Conservation (phyloP, 495 filamentous ascomycete genomes). For the Hypomontagnella monticulosa region DNA sequence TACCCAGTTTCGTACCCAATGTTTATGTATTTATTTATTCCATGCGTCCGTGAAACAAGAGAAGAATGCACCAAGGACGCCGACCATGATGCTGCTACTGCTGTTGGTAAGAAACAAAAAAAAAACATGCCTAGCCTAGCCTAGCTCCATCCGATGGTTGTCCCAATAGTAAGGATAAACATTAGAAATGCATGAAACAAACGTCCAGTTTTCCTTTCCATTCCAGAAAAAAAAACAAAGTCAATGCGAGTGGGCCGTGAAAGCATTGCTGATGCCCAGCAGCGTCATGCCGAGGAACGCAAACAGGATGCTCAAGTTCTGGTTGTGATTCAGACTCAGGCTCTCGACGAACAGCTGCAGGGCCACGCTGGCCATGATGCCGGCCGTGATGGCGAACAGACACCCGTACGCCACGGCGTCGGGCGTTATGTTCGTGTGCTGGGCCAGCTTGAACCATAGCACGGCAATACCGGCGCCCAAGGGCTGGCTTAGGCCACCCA, state of each 20-base stretch:
- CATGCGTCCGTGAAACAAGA: neutral
- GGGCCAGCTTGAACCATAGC: conserved; percentile 76
- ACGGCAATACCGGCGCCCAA: conserved; percentile 85
- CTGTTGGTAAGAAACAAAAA: no score
- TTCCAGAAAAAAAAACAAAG: no score
- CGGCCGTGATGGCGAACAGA: conserved; percentile 89
- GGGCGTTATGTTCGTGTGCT: conserved; percentile 60
- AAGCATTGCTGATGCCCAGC: conserved; percentile 84
- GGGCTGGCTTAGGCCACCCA: conserved; percentile 89
- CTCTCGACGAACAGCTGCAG: conserved; percentile 90
- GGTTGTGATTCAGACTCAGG: conserved; percentile 80
- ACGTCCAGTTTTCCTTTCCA: no score
- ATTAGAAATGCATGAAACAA: neutral
- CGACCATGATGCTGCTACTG: conserved; percentile 15
- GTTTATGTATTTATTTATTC: neutral
- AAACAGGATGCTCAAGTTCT: conserved; percentile 80
- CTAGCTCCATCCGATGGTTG: neutral
- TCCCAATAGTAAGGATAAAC: neutral
- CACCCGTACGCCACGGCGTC: conserved; percentile 82
- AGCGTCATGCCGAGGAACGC: conserved; percentile 91
- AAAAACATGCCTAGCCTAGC: neutral
- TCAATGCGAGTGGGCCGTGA: conserved; percentile 65
- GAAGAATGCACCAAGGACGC: conserved; percentile 11
- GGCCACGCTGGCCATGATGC: conserved; percentile 93
- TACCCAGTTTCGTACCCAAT: neutral